A percentile compares a stretch with the other conserved stretches of the same genome.
phyloP scores from a whole-genome alignment of 306 rosid species.

The Phaseolus lunatus region DNA sequence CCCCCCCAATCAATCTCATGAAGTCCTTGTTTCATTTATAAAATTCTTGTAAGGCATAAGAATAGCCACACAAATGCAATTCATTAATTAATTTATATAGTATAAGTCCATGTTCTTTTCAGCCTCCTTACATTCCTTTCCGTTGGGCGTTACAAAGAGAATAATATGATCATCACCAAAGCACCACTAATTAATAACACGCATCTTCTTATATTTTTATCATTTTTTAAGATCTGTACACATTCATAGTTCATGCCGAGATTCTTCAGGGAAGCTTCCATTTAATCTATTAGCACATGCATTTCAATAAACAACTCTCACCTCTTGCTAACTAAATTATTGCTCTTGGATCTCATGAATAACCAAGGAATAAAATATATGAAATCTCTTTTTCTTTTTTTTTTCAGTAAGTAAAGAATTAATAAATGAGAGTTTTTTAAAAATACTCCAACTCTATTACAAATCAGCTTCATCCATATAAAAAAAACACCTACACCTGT shows the following conservation, averaged over 20 bases:
- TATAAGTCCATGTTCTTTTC: conserved; percentile 55
- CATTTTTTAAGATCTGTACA: conserved; percentile 4
- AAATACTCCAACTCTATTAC: too few relatives aligned
- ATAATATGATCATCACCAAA: conserved; percentile 47
- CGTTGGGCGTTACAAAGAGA: conserved; percentile 52
- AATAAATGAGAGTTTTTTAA: too few relatives aligned
- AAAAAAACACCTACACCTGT: too few relatives aligned
- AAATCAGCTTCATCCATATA: too few relatives aligned
- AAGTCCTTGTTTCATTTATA: conserved; percentile 56
- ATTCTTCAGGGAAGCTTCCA: conserved; percentile 52
- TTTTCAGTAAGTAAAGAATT: too few relatives aligned
- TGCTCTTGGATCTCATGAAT: neutral
- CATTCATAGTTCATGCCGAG: conserved; percentile 23
- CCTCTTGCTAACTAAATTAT: conserved; percentile 21
- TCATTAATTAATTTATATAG: conserved; percentile 17
- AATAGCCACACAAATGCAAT: conserved; percentile 49
- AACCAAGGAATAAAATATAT: too few relatives aligned
- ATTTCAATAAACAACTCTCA: conserved; percentile 36
- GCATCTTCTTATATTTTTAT: conserved; percentile 36
- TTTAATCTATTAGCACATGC: conserved; percentile 60
- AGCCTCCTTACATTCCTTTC: conserved; percentile 47
- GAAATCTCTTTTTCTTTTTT: conserved; percentile 2
- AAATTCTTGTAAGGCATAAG: conserved; percentile 48
- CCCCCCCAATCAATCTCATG: conserved; percentile 47
- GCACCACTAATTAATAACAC: conserved; percentile 41